Conservation (phyloP, 768 basidiomycete species). For the Naganishia onofrii region DNA sequence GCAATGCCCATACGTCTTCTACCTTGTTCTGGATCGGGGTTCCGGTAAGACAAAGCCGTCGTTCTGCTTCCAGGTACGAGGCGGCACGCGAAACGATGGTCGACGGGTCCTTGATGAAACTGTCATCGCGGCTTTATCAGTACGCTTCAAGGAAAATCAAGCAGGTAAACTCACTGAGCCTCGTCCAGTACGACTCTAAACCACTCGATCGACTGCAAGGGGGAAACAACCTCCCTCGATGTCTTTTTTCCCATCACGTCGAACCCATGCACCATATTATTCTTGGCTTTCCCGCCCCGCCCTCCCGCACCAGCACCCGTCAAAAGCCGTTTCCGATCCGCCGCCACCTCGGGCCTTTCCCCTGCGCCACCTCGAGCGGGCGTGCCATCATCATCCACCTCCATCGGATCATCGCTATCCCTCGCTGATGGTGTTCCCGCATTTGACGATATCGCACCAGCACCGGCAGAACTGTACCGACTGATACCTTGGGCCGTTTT, state of each 20-base stretch:
- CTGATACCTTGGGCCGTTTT: constrained; percentile 58
- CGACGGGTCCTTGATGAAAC: constrained; percentile 91
- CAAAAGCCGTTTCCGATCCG: constrained; percentile 44
- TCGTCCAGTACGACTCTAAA: constrained; percentile 91
- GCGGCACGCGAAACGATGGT: constrained; percentile 93
- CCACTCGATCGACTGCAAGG: constrained; percentile 93
- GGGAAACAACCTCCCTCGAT: constrained; percentile 63
- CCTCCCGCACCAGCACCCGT: constrained; percentile 38
- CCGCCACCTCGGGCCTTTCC: constrained; percentile 46
- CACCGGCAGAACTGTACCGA: constrained; percentile 3
- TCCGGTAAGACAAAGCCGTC: constrained; percentile 90
- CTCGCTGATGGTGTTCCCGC: constrained; percentile 17
- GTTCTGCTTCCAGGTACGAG: constrained; percentile 89
- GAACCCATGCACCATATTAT: constrained; percentile 62
- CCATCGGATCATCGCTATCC: constrained; percentile 33
- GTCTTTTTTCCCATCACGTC: constrained; percentile 58
- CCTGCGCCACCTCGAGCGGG: constrained; percentile 64
- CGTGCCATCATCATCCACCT: constrained; percentile 63
- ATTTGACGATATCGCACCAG: neutral
- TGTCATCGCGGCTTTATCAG: constrained; percentile 46
- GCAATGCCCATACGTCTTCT: constrained; percentile 93
- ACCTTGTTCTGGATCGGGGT: constrained; percentile 99
- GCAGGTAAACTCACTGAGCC: constrained; percentile 72
- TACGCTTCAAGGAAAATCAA: neutral
- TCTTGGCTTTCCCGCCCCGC: constrained; percentile 53